Conservation (phyloP, 768 basidiomycete species). For the Trametes punicea region DNA sequence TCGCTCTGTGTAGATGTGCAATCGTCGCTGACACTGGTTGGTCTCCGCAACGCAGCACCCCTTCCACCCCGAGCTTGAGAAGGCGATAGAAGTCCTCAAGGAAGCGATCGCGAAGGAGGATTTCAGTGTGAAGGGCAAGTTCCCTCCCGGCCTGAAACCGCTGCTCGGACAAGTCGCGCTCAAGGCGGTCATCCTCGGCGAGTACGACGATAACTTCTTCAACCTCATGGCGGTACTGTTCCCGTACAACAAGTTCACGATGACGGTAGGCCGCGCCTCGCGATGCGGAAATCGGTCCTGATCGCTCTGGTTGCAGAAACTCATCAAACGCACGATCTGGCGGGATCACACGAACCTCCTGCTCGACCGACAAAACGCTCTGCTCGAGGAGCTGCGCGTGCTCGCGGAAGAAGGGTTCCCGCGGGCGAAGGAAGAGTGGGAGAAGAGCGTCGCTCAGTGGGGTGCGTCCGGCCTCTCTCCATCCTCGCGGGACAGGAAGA, state of each 20-base stretch:
- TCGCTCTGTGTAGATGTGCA: neutral
- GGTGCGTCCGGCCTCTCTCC: constrained; percentile 37
- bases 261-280: constrained; percentile 55
- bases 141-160: constrained; percentile 79
- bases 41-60: constrained; percentile 47
- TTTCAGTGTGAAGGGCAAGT: constrained; percentile 84
- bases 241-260: constrained; percentile 94
- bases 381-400: constrained; percentile 58
- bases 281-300: neutral
- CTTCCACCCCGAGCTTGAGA: constrained; percentile 71
- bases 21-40: neutral
- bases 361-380: constrained; percentile 60
- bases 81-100: constrained; percentile 57
- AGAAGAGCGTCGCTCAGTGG: constrained; percentile 66
- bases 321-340: constrained; percentile 89
- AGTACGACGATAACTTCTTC: constrained; percentile 93
- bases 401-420: constrained; percentile 64
- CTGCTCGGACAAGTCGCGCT: constrained; percentile 67
- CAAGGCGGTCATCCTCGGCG: constrained; percentile 75
- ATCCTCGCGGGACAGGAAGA: no score
- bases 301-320: constrained; percentile 59
- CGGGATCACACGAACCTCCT: constrained; percentile 66
- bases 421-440: constrained; percentile 75
- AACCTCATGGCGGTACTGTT: constrained; percentile 82
- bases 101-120: constrained; percentile 58